Evolutionary conservation across 768 basidiomycete species (phyloP).

Genomic region (Atractiella rhizophila): DNA sequence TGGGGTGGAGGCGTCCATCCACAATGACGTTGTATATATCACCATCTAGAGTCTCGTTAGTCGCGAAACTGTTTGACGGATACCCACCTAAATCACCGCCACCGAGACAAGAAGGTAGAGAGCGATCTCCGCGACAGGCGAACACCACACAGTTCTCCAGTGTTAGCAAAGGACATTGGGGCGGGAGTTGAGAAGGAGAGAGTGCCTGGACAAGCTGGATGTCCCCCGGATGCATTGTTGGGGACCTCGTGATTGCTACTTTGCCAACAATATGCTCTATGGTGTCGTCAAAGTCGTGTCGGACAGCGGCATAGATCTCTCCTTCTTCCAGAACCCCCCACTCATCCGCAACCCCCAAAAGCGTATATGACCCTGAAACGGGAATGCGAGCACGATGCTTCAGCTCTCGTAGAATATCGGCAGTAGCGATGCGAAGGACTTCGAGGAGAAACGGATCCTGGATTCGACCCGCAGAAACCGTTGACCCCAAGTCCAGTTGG

Average conservation of each 20-base stretch:
- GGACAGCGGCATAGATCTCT: conserved; percentile 29
- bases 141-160: conserved; percentile 9
- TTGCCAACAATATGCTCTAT: conserved; percentile 36
- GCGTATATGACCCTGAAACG: conserved; percentile 38
- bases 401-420: conserved; percentile 41
- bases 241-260: conserved; percentile 42
- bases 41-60: background rate
- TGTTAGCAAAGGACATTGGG: background rate
- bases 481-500: conserved; percentile 31
- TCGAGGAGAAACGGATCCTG: conserved; percentile 30
- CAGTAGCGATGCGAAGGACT: conserved; percentile 36
- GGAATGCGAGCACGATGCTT: conserved; percentile 52
- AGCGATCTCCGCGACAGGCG: background rate
- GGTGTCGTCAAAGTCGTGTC: conserved; percentile 30
- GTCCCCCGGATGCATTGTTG: conserved; percentile 51
- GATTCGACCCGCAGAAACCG: conserved; percentile 12
- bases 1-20: background rate
- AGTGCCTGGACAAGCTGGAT: conserved; percentile 40
- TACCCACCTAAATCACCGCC: conserved; percentile 1
- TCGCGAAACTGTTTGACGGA: too few relatives aligned
- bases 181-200: background rate
- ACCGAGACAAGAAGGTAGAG: conserved; percentile 6
- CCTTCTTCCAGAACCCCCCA: conserved; percentile 21
- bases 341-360: conserved; percentile 65
- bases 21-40: background rate